Percentiles rank a stretch among this genome's conserved stretches.
Conservation (phyloP, 257 asterid species). For the Solanum commersonii region DNA sequence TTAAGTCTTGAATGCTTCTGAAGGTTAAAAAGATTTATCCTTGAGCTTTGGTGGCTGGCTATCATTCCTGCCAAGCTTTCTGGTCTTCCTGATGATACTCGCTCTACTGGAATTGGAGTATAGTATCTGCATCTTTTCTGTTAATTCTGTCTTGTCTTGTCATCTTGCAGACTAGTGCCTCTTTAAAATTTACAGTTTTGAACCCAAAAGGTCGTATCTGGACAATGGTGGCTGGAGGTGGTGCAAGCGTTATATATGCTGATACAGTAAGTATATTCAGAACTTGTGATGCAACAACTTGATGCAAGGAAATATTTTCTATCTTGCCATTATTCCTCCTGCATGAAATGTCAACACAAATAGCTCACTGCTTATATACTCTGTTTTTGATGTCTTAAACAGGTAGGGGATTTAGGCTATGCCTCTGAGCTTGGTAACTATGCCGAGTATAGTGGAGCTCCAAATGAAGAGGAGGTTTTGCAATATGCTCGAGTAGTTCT, state of each 20-base stretch:
- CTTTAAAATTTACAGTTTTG: slow-evolving; percentile 84
- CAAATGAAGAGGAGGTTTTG: slow-evolving; percentile 87
- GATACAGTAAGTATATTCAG: slow-evolving; percentile 60
- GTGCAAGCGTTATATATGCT: slow-evolving; percentile 94
- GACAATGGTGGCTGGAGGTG: slow-evolving; percentile 99
- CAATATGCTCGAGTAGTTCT: slow-evolving; percentile 90
- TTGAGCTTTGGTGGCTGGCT: neutral
- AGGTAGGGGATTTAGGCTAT: slow-evolving; percentile 91
- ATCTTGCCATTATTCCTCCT: neutral
- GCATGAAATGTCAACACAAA: neutral
- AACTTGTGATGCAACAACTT: neutral
- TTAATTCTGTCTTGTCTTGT: neutral
- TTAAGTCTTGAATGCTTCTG: neutral
- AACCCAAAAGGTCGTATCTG: slow-evolving; percentile 95
- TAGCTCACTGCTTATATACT: neutral
- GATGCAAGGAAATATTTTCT: neutral
- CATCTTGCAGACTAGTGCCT: slow-evolving; percentile 80
- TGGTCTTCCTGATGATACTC: neutral
- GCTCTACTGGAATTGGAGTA: neutral
- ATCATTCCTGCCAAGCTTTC: neutral
- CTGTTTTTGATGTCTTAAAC: neutral
- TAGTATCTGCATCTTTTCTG: neutral
- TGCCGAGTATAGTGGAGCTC: slow-evolving; percentile 98
- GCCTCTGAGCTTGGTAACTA: slow-evolving; percentile 94
- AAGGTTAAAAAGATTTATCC: neutral